Evolutionary conservation across 176 grass and related monocot species (phyloP).

Genomic region (Panicum miliaceum): DNA sequence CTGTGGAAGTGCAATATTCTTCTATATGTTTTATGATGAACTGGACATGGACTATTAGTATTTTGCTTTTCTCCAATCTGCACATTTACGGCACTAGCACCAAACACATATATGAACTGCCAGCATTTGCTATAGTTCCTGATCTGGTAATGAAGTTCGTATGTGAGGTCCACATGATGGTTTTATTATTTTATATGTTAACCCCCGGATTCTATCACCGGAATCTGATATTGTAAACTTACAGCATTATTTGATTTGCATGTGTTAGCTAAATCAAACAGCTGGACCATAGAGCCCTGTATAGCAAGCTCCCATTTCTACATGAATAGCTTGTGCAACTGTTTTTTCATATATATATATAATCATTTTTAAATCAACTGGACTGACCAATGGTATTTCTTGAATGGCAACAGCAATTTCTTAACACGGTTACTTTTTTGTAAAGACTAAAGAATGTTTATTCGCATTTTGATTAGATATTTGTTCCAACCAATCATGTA

Average conservation of each 20-base stretch:
- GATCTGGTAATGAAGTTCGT: not conserved
- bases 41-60: not conserved
- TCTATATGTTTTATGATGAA: conserved; percentile 24
- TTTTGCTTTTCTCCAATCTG: conserved; percentile 16
- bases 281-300: not conserved
- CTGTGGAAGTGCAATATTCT: conserved; percentile 5
- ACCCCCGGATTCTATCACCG: no score
- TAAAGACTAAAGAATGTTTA: not conserved
- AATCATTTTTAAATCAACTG: conserved; percentile 16
- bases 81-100: not conserved
- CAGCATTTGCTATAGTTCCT: not conserved
- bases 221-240: no score
- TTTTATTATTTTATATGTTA: no score
- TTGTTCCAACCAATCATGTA: conserved; percentile 15
- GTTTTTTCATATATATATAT: not conserved
- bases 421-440: not conserved
- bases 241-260: not conserved
- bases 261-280: conserved; percentile 15
- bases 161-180: no score
- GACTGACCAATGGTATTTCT: not conserved
- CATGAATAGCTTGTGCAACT: not conserved
- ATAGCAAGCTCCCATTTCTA: not conserved
- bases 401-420: not conserved
- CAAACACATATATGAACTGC: not conserved
- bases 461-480: conserved; percentile 10